phyloP scores from a whole-genome alignment of 108 stramenopile genomes.

The Conticribra weissflogii region DNA sequence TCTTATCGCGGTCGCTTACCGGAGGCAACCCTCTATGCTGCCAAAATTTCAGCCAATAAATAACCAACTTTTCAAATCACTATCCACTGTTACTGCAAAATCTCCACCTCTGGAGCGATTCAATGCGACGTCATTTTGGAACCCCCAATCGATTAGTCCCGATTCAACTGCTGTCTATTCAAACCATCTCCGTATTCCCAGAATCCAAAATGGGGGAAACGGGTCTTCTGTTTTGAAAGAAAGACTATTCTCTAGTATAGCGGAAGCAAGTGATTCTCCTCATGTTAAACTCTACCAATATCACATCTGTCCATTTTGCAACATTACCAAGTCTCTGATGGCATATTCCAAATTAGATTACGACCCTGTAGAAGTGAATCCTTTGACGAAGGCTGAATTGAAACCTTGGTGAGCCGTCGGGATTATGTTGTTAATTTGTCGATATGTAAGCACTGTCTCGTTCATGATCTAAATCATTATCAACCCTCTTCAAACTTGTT shows the following conservation, averaged over 20 bases:
- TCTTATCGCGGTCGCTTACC: not conserved
- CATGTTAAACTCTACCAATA: constrained; percentile 83
- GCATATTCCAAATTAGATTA: constrained; percentile 64
- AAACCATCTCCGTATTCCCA: no score
- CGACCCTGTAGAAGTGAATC: constrained; percentile 87
- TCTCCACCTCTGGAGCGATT: no score
- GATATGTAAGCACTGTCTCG: no score
- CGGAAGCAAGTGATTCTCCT: constrained; percentile 12
- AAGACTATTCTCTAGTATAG: not conserved
- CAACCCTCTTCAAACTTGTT: no score
- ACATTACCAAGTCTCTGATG: constrained; percentile 81
- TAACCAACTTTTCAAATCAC: not conserved
- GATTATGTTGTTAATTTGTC: no score
- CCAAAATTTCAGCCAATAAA: not conserved
- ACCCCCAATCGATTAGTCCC: no score
- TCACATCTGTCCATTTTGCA: constrained; percentile 92
- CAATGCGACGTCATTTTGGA: no score
- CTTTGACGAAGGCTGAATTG: constrained; percentile 89
- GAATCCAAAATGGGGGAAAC: no score
- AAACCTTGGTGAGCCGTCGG: constrained; percentile 58
- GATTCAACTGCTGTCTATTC: no score
- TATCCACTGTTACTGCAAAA: not conserved
- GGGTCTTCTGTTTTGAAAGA: not conserved
- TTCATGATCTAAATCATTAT: no score
- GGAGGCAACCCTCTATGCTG: not conserved